Evolutionary conservation across 176 grass and related monocot genomes (phyloP).

Genomic region (Carex kokanica): DNA sequence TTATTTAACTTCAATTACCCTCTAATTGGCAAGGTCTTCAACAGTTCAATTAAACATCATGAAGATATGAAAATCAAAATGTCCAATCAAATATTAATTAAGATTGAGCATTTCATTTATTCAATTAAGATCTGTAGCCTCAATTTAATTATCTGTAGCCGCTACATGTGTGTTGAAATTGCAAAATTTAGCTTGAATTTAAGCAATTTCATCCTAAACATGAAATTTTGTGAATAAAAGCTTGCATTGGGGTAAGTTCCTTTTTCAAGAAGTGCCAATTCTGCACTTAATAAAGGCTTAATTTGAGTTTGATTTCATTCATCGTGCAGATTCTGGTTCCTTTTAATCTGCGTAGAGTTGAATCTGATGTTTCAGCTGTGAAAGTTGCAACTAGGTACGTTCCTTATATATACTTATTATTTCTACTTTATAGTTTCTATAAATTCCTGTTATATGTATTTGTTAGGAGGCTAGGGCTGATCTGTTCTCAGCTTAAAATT

Average conservation of each 20-base stretch:
- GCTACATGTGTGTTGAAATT: conserved; percentile 6
- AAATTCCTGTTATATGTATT: neutral
- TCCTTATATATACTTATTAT: neutral
- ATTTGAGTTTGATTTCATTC: neutral
- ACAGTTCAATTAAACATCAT: too few species aligned
- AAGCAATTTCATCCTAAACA: neutral
- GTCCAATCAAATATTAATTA: too few species aligned
- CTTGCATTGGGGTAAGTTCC: too few species aligned
- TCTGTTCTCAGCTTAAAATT: neutral
- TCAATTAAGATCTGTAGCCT: too few species aligned
- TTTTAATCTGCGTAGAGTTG: neutral
- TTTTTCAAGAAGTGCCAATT: too few species aligned
- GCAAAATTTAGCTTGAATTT: neutral
- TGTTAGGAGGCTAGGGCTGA: neutral
- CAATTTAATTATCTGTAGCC: too few species aligned
- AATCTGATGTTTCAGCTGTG: conserved; percentile 10
- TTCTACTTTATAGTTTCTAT: neutral
- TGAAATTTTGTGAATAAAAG: neutral
- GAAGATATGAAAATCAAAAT: too few species aligned
- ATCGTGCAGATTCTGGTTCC: neutral
- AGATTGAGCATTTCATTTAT: too few species aligned
- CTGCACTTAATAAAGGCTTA: neutral
- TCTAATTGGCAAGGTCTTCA: too few species aligned
- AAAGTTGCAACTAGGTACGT: neutral
- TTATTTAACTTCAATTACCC: too few species aligned